A percentile compares a stretch with the other conserved stretches of the same genome.
Evolutionary conservation across 73 alveolate genomes (phyloP).

Genomic region (Symbiodinium natans): DNA sequence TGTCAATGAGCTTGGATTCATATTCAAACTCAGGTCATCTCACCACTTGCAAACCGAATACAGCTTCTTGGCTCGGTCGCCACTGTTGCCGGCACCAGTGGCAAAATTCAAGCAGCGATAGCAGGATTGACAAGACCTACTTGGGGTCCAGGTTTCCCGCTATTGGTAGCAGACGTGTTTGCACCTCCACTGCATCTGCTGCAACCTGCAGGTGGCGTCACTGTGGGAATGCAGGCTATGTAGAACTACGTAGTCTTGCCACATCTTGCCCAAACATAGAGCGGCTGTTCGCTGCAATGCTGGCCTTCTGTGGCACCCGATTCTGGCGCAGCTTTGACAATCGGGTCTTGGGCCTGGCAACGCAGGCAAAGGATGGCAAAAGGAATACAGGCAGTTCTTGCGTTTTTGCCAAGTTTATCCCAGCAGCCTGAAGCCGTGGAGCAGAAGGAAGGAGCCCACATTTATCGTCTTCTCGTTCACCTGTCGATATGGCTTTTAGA

Average conservation of each 20-base stretch:
- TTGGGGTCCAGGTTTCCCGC: too few relatives aligned
- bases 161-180: too few relatives aligned
- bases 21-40: too few relatives aligned
- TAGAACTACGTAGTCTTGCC: background rate
- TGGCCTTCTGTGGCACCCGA: constrained; percentile 42
- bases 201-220: constrained; percentile 12
- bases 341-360: constrained; percentile 12
- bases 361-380: too few relatives aligned
- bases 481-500: background rate
- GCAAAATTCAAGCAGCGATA: too few relatives aligned
- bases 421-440: constrained; percentile 27
- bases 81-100: too few relatives aligned
- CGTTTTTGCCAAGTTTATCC: background rate
- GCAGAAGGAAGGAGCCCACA: background rate
- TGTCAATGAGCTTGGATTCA: too few relatives aligned
- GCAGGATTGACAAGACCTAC: too few relatives aligned
- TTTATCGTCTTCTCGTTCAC: constrained; percentile 33
- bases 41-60: too few relatives aligned
- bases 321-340: constrained; percentile 6
- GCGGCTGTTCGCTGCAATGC: background rate
- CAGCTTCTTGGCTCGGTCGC: too few relatives aligned
- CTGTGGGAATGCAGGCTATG: too few relatives aligned
- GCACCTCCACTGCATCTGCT: constrained; percentile 57
- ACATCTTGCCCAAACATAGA: background rate
- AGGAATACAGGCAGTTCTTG: background rate